These are phyloP conservation scores for Jaltomata sinuosa DNA, from an alignment of 257 asterid species.

Conservation along the genomic window DNA sequence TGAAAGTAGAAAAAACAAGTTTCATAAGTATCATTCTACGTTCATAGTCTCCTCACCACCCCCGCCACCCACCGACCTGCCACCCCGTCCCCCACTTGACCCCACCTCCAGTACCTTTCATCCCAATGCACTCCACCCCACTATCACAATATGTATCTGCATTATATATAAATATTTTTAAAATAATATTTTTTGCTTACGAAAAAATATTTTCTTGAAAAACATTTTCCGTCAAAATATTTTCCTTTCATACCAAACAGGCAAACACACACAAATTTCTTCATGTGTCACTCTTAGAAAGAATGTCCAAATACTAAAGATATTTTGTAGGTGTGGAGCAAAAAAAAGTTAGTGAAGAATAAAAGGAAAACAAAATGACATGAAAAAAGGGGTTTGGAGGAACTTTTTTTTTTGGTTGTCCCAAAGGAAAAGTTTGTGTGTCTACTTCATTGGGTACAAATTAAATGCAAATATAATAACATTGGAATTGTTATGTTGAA, in stretches of 20 bases:
- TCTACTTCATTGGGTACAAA: background rate
- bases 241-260: background rate
- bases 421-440: background rate
- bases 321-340: background rate
- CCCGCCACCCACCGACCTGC: background rate
- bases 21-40: no score
- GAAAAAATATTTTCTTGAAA: no score
- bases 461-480: background rate
- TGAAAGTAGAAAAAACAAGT: conserved; percentile 13
- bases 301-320: background rate
- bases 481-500: background rate
- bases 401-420: background rate
- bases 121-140: no score
- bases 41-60: background rate
- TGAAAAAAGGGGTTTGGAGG: background rate
- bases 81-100: background rate
- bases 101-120: background rate
- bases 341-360: background rate
- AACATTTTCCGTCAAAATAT: background rate
- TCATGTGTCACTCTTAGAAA: background rate
- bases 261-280: background rate
- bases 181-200: background rate
- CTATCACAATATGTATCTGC: background rate
- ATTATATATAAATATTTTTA: background rate
- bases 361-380: background rate